Evolutionary conservation across 331 rosid genomes (phyloP).

Genomic region (Quercus lobata): DNA sequence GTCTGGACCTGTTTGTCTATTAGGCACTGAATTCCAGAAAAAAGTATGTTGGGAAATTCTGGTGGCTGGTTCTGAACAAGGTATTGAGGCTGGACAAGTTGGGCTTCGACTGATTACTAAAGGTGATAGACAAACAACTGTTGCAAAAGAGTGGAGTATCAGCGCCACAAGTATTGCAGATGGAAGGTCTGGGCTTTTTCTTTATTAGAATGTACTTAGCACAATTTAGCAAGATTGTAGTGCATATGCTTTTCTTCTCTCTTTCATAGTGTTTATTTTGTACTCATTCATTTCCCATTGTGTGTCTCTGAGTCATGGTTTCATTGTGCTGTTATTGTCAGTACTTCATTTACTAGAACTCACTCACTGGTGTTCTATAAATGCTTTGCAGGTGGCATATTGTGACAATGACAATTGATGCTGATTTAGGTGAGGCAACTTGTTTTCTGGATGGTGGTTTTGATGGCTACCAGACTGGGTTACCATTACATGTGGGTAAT

Average conservation of each 20-base stretch:
- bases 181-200: constrained; percentile 69
- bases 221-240: constrained; percentile 1
- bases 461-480: constrained; percentile 89
- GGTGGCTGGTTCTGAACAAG: constrained; percentile 99
- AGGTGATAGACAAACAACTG: constrained; percentile 96
- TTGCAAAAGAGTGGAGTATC: constrained; percentile 93
- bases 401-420: constrained; percentile 93
- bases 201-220: constrained; percentile 4
- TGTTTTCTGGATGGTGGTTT: constrained; percentile 95
- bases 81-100: constrained; percentile 99
- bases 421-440: constrained; percentile 92
- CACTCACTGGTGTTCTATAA: constrained; percentile 7
- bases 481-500: constrained; percentile 72
- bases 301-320: neutral
- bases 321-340: neutral
- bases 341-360: neutral
- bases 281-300: neutral
- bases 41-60: constrained; percentile 94
- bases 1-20: constrained; percentile 95
- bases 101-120: constrained; percentile 95
- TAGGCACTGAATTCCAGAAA: constrained; percentile 93
- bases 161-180: constrained; percentile 95
- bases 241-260: neutral
- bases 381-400: constrained; percentile 91
- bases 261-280: neutral